Evolutionary conservation across 2,329 filamentous ascomycete genomes (phyloP).

Genomic region (Exophiala viscosa): DNA sequence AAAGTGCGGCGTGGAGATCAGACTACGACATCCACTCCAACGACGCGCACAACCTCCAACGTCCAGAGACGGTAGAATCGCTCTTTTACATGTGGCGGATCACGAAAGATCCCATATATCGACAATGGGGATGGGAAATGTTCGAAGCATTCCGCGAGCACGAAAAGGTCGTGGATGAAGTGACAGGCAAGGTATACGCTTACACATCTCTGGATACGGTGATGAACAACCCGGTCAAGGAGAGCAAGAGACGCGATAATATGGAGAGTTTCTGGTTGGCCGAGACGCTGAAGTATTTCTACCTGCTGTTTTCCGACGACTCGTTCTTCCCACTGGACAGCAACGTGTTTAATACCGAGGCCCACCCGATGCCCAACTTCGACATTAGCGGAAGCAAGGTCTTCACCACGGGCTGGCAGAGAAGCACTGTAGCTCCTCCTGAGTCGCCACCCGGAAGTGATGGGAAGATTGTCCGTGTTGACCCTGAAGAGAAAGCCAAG

Average conservation of each 20-base stretch:
- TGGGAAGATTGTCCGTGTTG: constrained; percentile 12
- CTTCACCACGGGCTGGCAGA: constrained; percentile 75
- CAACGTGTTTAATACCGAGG: constrained; percentile 93
- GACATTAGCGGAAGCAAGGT: constrained; percentile 63
- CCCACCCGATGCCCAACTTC: constrained; percentile 84
- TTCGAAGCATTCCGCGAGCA: constrained; percentile 87
- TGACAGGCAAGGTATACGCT: constrained; percentile 24
- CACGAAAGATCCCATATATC: constrained; percentile 81
- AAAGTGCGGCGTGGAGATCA: constrained; percentile 64
- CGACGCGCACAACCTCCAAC: constrained; percentile 90
- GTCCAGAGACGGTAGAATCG: constrained; percentile 94
- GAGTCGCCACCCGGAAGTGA: constrained; percentile 1
- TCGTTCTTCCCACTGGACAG: constrained; percentile 57
- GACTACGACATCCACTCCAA: constrained; percentile 76
- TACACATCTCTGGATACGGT: constrained; percentile 25
- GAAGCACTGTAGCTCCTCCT: constrained; percentile 4
- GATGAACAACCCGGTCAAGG: constrained; percentile 22
- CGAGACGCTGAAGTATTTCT: constrained; percentile 97
- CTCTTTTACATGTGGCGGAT: constrained; percentile 99
- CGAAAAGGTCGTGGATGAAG: constrained; percentile 71
- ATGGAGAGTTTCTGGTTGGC: constrained; percentile 99
- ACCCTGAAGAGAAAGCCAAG: constrained; percentile 9
- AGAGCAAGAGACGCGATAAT: constrained; percentile 58
- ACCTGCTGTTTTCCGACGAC: constrained; percentile 79
- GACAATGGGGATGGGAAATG: constrained; percentile 98